Conservation (phyloP, 306 rosid species). For the Sophora flavescens region DNA sequence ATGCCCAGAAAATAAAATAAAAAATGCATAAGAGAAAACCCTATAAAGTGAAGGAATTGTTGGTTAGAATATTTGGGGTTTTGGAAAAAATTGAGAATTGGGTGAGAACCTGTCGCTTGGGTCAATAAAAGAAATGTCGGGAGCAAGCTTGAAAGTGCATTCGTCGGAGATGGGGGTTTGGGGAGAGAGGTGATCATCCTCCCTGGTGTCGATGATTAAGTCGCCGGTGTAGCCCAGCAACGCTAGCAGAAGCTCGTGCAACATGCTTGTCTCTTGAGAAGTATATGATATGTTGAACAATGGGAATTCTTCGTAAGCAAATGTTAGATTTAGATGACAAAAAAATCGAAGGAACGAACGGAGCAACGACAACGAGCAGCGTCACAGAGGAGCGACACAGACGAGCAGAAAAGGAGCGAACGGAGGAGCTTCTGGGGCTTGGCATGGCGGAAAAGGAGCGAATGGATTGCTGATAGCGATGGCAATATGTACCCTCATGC, state of each 20-base stretch:
- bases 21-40: neutral
- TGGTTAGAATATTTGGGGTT: neutral
- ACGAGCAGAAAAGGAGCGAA: too few relatives aligned
- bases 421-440: too few relatives aligned
- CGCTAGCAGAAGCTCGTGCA: constrained; percentile 91
- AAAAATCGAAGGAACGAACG: too few relatives aligned
- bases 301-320: neutral
- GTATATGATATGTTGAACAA: neutral
- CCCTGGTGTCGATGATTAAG: constrained; percentile 75
- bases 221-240: constrained; percentile 95
- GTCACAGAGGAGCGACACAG: too few relatives aligned
- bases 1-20: neutral
- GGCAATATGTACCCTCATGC: too few relatives aligned
- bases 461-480: too few relatives aligned
- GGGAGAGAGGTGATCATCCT: constrained; percentile 58
- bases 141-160: constrained; percentile 82
- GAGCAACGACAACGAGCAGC: too few relatives aligned
- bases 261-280: constrained; percentile 51
- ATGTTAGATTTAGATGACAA: constrained; percentile 15
- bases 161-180: constrained; percentile 68
- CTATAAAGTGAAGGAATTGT: neutral
- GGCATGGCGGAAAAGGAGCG: too few relatives aligned
- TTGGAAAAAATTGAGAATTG: constrained; percentile 6
- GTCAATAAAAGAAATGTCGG: constrained; percentile 85
- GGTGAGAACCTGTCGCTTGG: constrained; percentile 76